Conservation (phyloP, 495 filamentous ascomycete species). For the Entonaema liquescens region DNA sequence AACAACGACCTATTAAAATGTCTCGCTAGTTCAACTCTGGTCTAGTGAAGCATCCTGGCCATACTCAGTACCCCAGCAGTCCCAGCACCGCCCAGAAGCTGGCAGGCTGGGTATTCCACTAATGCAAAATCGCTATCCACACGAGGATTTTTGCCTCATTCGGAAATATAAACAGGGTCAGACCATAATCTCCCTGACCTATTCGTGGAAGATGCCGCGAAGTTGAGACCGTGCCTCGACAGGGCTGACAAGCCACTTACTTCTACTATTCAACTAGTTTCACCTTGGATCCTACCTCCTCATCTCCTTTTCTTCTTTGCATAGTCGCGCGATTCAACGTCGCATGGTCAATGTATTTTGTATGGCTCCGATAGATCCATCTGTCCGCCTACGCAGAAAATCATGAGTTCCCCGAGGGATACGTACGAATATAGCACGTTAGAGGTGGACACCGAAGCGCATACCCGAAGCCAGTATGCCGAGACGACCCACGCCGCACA, state of each 20-base stretch:
- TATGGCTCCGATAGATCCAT: slow-evolving; percentile 6
- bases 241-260: slow-evolving; percentile 29
- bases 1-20: slow-evolving; percentile 5
- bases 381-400: slow-evolving; percentile 6
- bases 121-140: slow-evolving; percentile 12
- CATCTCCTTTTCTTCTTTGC: slow-evolving; percentile 1
- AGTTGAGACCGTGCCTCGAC: slow-evolving; percentile 12
- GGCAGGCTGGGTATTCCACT: slow-evolving; percentile 20
- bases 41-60: slow-evolving; percentile 19
- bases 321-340: slow-evolving; percentile 6
- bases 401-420: slow-evolving; percentile 39
- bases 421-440: slow-evolving; percentile 42
- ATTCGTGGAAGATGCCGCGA: slow-evolving; percentile 21
- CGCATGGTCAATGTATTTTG: slow-evolving; percentile 7
- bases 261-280: slow-evolving; percentile 13
- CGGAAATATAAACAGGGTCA: slow-evolving; percentile 6
- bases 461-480: slow-evolving; percentile 25
- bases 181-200: neutral
- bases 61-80: neutral
- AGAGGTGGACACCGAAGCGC: slow-evolving; percentile 37
- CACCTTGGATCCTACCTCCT: slow-evolving; percentile 24
- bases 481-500: slow-evolving; percentile 15
- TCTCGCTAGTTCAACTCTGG: slow-evolving; percentile 11
- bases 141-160: slow-evolving; percentile 27
- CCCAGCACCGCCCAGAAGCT: slow-evolving; percentile 23